Percentiles rank a stretch among this genome's conserved stretches.
phyloP scores from a whole-genome alignment of 805 yeast species.

The Metschnikowia matae region DNA sequence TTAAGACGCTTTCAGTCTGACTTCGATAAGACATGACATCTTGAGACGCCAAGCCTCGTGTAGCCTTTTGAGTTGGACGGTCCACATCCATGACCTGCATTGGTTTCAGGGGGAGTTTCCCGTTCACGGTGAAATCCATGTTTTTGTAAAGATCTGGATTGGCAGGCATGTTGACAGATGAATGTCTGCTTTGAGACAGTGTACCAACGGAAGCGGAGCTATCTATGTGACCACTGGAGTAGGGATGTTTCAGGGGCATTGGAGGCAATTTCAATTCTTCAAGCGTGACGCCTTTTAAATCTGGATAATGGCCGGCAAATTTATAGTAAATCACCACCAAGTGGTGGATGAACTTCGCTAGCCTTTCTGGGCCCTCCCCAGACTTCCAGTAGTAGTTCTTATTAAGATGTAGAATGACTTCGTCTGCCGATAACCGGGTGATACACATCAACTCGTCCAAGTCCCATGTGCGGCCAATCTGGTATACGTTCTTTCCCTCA shows the following conservation, averaged over 20 bases:
- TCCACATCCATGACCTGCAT: conserved; percentile 38
- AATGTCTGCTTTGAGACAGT: not conserved
- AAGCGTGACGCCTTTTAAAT: conserved; percentile 28
- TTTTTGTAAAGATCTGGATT: conserved; percentile 25
- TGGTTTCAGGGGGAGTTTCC: conserved; percentile 39
- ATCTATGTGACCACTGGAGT: not conserved
- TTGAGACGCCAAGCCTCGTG: not conserved
- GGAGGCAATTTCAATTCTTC: conserved; percentile 34
- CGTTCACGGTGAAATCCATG: conserved; percentile 41
- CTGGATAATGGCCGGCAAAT: conserved; percentile 37
- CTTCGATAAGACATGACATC: not conserved
- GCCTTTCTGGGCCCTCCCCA: conserved; percentile 35
- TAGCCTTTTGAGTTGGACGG: conserved; percentile 8
- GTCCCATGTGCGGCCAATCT: conserved; percentile 92
- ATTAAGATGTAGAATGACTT: conserved; percentile 58
- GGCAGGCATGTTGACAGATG: not conserved
- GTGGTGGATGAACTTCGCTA: conserved; percentile 31
- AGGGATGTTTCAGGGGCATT: not conserved
- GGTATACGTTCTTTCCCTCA: conserved; percentile 60
- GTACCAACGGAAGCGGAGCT: not conserved
- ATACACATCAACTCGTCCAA: conserved; percentile 62
- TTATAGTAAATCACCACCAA: conserved; percentile 30
- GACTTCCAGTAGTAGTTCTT: conserved; percentile 78
- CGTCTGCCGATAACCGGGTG: conserved; percentile 51
- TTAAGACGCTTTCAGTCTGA: conserved; percentile 4